phyloP scores from a whole-genome alignment of 1,284 basidiomycete species.

The Rhodofomes roseus region DNA sequence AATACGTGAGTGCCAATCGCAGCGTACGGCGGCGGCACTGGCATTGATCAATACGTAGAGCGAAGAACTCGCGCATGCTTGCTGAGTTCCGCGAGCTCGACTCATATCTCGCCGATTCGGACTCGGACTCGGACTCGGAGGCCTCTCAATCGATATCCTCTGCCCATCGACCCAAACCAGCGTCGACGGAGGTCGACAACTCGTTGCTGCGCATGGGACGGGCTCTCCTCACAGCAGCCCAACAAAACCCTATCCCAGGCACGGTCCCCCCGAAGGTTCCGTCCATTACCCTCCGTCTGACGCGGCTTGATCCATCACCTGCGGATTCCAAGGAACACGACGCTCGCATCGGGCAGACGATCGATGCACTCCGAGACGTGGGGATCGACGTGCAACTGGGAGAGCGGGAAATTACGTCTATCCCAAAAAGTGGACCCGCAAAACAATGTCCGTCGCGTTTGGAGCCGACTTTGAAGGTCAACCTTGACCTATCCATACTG shows the following conservation, averaged over 20 bases:
- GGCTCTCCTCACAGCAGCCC: conserved; percentile 57
- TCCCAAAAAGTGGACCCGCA: conserved; percentile 14
- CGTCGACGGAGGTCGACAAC: conserved; percentile 62
- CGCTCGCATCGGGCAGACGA: conserved; percentile 58
- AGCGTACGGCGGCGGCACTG: background rate
- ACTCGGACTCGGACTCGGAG: conserved; percentile 47
- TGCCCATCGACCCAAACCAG: conserved; percentile 32
- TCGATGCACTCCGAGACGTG: conserved; percentile 52
- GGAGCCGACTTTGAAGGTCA: conserved; percentile 55
- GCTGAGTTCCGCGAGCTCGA: conserved; percentile 81
- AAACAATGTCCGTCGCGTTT: conserved; percentile 16
- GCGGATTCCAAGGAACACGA: conserved; percentile 37
- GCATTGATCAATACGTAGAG: conserved; percentile 36
- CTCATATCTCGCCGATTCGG: conserved; percentile 71
- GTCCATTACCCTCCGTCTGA: conserved; percentile 59
- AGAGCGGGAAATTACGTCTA: conserved; percentile 38
- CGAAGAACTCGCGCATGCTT: conserved; percentile 71
- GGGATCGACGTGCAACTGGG: conserved; percentile 69
- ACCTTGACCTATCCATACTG: conserved; percentile 78
- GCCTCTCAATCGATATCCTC: conserved; percentile 21
- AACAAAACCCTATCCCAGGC: conserved; percentile 42
- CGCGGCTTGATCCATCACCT: conserved; percentile 58
- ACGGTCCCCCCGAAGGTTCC: conserved; percentile 20
- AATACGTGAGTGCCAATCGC: conserved; percentile 65
- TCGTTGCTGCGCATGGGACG: conserved; percentile 64